Evolutionary conservation across 192 early-diverging fungal genomes (phyloP), one percentile per base, ranked within the genome.

Genomic region (Pilaira anomala): DNA sequence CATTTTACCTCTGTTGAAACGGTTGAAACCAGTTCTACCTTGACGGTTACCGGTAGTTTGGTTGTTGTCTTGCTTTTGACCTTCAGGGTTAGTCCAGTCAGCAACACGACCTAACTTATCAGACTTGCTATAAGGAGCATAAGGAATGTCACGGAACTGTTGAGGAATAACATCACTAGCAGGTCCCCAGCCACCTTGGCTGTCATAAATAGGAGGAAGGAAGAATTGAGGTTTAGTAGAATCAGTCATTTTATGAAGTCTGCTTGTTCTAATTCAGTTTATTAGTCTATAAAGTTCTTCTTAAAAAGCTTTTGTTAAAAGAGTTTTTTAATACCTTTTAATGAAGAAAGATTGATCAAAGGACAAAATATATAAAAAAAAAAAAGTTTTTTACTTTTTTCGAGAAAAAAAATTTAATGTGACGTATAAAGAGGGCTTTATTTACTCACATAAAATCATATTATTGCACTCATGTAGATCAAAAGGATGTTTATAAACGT

Each of bases 101-200:
- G 96, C 94, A 36, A 92, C 91, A 67, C 93, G 91, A 59, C 93
- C 94, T 14, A 99, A 79, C 67, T 94, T 94, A 77, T 99, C 97
- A 22, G 85, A 83, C 82, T 98, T 98, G 40, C 89, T 92, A 84
- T 90, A 99, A 36, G 93, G 94, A 39, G 91, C 87, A 74, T 95
- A 99, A 14, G 97, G 97, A 60, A 99, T 89, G 72, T 89, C 91
- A 58, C 76, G 66, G 73, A 88, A 85, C 33, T 81, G 74, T 19
- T 83, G 70, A 45, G 87, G 76, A 53, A 90, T 79, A 55, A 89
- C 83, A 49, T 80, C 70, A 29, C 76, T 66, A 3, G 81, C 71
- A 13, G 95, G 95, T 28, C 95, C 95, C 95, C 95, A 97, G 42
- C 93, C 93, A 76, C 67, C 77, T 62, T 88, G 80, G 66, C 92